Evolutionary conservation across 192 early-diverging fungal species (phyloP), one percentile per base, ranked within the genome.

Genomic region (Spinellus fusiger): DNA sequence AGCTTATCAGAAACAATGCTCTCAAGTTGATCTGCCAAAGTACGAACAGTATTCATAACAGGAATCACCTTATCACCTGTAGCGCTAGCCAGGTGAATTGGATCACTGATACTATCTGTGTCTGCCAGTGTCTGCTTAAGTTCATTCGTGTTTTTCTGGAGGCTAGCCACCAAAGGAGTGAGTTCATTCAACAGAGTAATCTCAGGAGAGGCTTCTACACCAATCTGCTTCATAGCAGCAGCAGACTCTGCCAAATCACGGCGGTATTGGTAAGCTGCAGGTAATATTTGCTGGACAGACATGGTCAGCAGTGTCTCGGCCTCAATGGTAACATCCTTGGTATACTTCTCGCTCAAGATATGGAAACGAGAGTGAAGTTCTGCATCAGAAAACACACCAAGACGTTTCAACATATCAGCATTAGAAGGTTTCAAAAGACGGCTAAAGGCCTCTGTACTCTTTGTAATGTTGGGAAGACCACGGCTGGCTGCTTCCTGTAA

Each of bases 281-380:
- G 96, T 49, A 99, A 77, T 46, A 99, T 88, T 63, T 88, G 86
- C 65, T 92, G 89, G 53, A 77, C 71, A 38, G 94, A 64, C 79
- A 99, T 84, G 70, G 80, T 79, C 54, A 83, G 74, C 65, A 99
- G 80, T 26, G 96, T 95, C 74, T 88, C 85, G 55, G 87, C 90
- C 81, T 99, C 96, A 56, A 97, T 94, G 34, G 89, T 62, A 32
- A 96, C 71, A 76, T 99, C 95, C 88, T 99, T 99, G 77, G 87
- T 83, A 71, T 97, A 99, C 76, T 93, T 94, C 81, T 99, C 95
- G 73, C 89, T 84, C 64, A 99, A 79, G 73, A 99, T 96, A 78
- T 97, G 87, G 85, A 85, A 94, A 64, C 96, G 88, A 40, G 95
- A 96, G 52, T 84, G 74, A 60, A 99, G 79, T 80, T 99, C 96